A percentile compares a stretch with the other conserved stretches of the same genome.
These are phyloP conservation scores for Hamigera avellanea DNA, from an alignment of 495 filamentous ascomycete genomes.

Conservation along the genomic window DNA sequence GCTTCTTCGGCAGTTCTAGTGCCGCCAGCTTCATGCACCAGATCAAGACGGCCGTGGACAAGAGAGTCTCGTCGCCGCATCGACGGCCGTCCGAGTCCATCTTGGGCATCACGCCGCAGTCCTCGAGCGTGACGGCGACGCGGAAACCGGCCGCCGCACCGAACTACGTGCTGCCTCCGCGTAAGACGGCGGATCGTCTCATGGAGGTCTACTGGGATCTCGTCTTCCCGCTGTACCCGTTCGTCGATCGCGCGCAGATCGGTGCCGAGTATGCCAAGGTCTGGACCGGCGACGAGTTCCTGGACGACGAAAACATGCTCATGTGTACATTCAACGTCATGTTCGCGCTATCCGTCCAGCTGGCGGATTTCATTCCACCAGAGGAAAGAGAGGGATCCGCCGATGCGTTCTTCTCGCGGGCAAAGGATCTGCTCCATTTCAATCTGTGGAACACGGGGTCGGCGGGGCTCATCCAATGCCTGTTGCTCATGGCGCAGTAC, in stretches of 20 bases:
- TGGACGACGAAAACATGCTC: conserved; percentile 26
- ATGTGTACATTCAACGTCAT: conserved; percentile 32
- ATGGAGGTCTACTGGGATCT: conserved; percentile 30
- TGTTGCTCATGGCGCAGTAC: conserved; percentile 22
- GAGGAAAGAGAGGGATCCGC: conserved; percentile 21
- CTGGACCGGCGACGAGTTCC: conserved; percentile 20
- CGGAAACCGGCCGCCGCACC: conserved; percentile 4
- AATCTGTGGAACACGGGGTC: conserved; percentile 29
- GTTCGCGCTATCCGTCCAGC: conserved; percentile 26
- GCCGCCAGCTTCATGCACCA: conserved; percentile 28
- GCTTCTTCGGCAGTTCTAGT: conserved; percentile 27
- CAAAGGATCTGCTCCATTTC: conserved; percentile 27
- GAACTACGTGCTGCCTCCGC: conserved; percentile 25
- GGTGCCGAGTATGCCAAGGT: conserved; percentile 21
- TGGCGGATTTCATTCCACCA: conserved; percentile 23
- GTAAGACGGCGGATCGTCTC: conserved; percentile 27
- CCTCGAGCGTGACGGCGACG: conserved; percentile 8
- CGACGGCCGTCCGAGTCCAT: conserved; percentile 8
- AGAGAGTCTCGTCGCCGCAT: conserved; percentile 14
- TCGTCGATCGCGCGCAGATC: conserved; percentile 20
- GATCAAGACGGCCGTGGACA: conserved; percentile 25
- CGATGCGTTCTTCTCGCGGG: conserved; percentile 25
- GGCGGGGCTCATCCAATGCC: conserved; percentile 22
- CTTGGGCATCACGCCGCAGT: conserved; percentile 3
- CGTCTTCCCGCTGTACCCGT: conserved; percentile 30